Conservation (phyloP, 2,329 filamentous ascomycete genomes). For the Ophiostoma tasmaniense region DNA sequence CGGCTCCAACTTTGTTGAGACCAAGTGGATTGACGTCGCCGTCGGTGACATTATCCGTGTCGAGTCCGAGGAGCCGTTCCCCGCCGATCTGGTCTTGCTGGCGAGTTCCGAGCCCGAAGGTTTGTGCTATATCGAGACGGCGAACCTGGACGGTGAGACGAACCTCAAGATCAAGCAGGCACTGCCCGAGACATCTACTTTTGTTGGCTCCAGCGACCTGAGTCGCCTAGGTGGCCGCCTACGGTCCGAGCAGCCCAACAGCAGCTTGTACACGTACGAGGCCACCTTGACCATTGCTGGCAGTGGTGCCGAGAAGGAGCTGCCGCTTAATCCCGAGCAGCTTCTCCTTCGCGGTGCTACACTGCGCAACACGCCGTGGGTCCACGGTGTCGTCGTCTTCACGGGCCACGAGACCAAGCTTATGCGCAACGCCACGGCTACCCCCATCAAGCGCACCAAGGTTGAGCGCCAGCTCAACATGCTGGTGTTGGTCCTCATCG, state of each 20-base stretch:
- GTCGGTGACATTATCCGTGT: conserved; percentile 91
- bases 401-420: conserved; percentile 97
- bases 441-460: conserved; percentile 94
- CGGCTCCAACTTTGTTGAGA: conserved; percentile 75
- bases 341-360: conserved; percentile 87
- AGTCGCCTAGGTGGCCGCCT: conserved; percentile 78
- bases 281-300: conserved; percentile 86
- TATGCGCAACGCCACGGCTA: conserved; percentile 95
- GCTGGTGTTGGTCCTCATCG: conserved; percentile 83
- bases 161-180: conserved; percentile 99
- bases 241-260: conserved; percentile 94
- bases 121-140: conserved; percentile 96
- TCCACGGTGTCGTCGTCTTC: conserved; percentile 93
- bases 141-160: conserved; percentile 94
- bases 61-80: conserved; percentile 90
- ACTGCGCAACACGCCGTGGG: conserved; percentile 91
- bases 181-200: conserved; percentile 78
- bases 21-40: conserved; percentile 86
- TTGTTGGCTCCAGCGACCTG: conserved; percentile 81
- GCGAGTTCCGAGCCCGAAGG: conserved; percentile 96
- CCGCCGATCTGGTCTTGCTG: conserved; percentile 83
- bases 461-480: conserved; percentile 91
- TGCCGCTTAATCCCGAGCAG: conserved; percentile 85
- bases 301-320: conserved; percentile 86
- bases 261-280: conserved; percentile 96